phyloP scores from a whole-genome alignment of 1,284 basidiomycete species.

The Psilocybe mexicana region DNA sequence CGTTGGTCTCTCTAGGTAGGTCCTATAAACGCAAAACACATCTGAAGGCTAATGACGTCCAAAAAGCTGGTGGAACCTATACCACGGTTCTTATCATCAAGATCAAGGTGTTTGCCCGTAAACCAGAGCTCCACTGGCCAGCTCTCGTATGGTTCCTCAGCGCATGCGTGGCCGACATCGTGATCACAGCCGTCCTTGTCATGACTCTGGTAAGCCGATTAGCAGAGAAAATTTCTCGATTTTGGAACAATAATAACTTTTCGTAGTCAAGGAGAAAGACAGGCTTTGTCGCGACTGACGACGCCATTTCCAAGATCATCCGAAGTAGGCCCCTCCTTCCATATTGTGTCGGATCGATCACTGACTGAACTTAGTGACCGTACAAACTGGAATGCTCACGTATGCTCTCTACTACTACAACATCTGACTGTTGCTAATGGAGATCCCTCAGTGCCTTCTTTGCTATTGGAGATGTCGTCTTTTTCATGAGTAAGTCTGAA shows the following conservation, averaged over 20 bases:
- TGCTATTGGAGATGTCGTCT: slow-evolving; percentile 44
- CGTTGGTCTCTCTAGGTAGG: slow-evolving; percentile 41
- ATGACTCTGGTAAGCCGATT: slow-evolving; percentile 38
- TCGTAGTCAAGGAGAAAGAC: slow-evolving; percentile 42
- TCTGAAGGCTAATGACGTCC: background rate
- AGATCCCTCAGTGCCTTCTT: slow-evolving; percentile 33
- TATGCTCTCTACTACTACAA: slow-evolving; percentile 20
- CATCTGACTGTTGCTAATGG: background rate
- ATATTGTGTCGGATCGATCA: background rate
- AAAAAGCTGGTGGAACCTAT: slow-evolving; percentile 48
- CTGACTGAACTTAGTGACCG: slow-evolving; percentile 36
- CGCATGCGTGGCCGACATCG: slow-evolving; percentile 44
- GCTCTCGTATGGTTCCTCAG: slow-evolving; percentile 50
- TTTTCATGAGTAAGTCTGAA: slow-evolving; percentile 41
- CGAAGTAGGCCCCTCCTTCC: slow-evolving; percentile 31
- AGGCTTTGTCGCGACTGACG: slow-evolving; percentile 44
- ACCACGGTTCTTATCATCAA: slow-evolving; percentile 36
- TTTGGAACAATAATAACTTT: background rate
- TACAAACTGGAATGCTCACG: slow-evolving; percentile 50
- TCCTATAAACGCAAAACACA: background rate
- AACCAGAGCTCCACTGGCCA: slow-evolving; percentile 42
- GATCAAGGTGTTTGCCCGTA: slow-evolving; percentile 39
- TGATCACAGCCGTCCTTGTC: slow-evolving; percentile 49
- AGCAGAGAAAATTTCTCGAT: background rate
- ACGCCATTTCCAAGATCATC: slow-evolving; percentile 47